Evolutionary conservation across 495 filamentous ascomycete genomes (phyloP), one percentile per base, ranked within the genome.

Genomic region (Penicillium pancosmium): DNA sequence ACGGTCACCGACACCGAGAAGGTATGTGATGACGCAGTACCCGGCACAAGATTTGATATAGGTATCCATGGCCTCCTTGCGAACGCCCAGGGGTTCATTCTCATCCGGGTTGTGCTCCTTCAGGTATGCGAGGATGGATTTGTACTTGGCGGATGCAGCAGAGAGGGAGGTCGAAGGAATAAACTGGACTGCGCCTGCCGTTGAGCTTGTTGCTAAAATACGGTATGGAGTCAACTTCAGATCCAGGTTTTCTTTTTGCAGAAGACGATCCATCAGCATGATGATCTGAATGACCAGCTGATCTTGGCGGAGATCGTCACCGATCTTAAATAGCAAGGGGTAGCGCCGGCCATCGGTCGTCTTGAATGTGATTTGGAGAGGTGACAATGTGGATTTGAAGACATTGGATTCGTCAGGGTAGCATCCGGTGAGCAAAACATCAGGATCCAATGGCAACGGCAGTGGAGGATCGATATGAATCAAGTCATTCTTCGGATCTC

Each of bases 251-350:
- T 98, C 94, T 64, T 98, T 97, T 49, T 88, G 90, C 12, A 99
- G 84, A 15, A 99, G 87, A 27, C 92, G 89, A 66, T 99, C 94
- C 94, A 99, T 99, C 49, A 99, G 82, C 2, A 89, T 95, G 71
- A 99, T 96, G 65, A 98, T 97, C 61, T 99, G 94, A 60, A 99
- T 95, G 48, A 98, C 92, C 0, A 99, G 84, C 72, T 99, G 94
- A 65, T 99, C 94, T 73, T 99, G 94, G 1, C 94, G 90, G 40
- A 99, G 82, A 68, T 99, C 94, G 67, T 99, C 94, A 41, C 94
- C 94, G 4, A 92, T 92, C 73, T 99, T 99, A 83, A 98, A 98
- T 47, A 97, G 86, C 52, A 99, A 87, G 16, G 92, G 88, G 70
- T 98, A 98, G 59, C 88, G 88, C 40, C 80, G 78, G 4, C 89